Percentiles rank a stretch among this genome's conserved stretches.
Evolutionary conservation across 257 asterid genomes (phyloP).

Genomic region (Solanum chmielewskii): DNA sequence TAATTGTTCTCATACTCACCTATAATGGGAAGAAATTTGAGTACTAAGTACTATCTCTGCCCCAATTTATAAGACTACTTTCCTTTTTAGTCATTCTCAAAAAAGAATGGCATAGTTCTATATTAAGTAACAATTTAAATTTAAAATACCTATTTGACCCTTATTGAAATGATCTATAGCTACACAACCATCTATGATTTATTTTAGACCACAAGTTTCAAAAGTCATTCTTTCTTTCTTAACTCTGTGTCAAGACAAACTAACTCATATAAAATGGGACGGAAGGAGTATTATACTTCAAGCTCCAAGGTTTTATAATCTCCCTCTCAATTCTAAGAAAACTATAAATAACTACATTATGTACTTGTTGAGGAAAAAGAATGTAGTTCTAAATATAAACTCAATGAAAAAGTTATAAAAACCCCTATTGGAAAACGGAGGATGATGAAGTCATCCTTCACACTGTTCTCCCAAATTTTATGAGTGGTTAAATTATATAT

Average conservation of each 20-base stretch:
- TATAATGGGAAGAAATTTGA: neutral
- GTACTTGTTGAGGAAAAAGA: neutral
- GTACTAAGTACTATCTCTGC: neutral
- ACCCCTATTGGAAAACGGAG: neutral
- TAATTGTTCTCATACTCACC: neutral
- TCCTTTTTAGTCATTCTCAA: neutral
- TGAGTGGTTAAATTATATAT: neutral
- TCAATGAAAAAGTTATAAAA: neutral
- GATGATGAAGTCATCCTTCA: neutral
- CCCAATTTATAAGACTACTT: neutral
- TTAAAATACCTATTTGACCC: neutral
- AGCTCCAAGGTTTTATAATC: neutral
- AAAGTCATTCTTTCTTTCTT: neutral
- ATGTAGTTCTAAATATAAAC: neutral
- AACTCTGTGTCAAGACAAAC: neutral
- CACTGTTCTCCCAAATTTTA: neutral
- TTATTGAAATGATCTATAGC: no score
- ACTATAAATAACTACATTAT: neutral
- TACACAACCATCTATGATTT: neutral
- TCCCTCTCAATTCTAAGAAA: neutral
- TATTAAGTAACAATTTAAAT: neutral
- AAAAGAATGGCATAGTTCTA: no score
- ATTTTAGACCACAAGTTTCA: neutral
- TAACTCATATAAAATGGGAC: neutral
- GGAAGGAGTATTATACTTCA: neutral